Conservation (phyloP, 305 asterid genomes). For the Fraxinus platypoda region DNA sequence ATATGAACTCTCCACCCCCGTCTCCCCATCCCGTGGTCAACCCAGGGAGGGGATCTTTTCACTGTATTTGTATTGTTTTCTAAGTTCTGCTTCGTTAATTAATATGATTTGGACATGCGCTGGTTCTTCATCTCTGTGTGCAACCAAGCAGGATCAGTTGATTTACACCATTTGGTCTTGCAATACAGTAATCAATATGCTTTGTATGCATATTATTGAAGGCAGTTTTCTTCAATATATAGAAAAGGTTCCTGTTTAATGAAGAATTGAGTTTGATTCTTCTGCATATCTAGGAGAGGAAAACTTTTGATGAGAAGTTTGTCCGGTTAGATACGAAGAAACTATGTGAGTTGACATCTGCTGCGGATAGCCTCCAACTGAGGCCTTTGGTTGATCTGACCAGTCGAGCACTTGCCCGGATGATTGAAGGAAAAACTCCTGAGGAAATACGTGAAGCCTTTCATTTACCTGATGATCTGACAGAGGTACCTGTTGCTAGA, state of each 20-base stretch:
- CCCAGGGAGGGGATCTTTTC: not conserved
- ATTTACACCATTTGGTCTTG: not conserved
- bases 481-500: conserved; percentile 35
- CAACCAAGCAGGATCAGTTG: not conserved
- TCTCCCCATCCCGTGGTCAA: not conserved
- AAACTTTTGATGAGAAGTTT: conserved; percentile 48
- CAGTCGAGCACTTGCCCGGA: conserved; percentile 52
- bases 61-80: not conserved
- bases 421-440: conserved; percentile 54
- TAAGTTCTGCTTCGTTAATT: not conserved
- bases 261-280: not conserved
- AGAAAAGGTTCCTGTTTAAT: not conserved
- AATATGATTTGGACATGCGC: not conserved
- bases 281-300: conserved; percentile 35
- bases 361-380: conserved; percentile 51
- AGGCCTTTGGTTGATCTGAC: conserved; percentile 54
- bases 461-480: conserved; percentile 54
- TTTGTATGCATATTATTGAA: not conserved
- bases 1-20: not conserved
- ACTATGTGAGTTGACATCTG: conserved; percentile 54
- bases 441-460: conserved; percentile 52
- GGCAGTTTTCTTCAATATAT: not conserved
- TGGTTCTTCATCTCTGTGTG: not conserved
- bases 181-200: not conserved
- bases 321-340: conserved; percentile 43